Base-by-base conservation (phyloP, 139 green algal genomes). In the Klebsormidium nitens region DNA sequence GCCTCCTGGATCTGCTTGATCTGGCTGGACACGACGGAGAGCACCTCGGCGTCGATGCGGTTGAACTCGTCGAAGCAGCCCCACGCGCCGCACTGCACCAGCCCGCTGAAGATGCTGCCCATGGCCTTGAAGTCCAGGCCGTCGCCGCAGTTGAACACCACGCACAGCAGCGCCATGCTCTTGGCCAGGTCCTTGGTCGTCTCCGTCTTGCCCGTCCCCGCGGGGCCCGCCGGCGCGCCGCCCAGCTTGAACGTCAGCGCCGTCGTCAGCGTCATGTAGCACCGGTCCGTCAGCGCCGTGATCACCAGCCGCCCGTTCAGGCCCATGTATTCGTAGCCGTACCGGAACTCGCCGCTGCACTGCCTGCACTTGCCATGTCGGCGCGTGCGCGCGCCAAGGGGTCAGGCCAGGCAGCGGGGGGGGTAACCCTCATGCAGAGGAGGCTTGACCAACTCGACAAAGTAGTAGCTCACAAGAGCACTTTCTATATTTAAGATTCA, bases 31-130 rank as follows among this genome's bases (percentile, higher is more conserved):
- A 88, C 77, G 19, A 90, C 86, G 3, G 64, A 83, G 47, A 95
- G 85, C 67, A 95, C 88, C 71, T 95, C 88, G 5, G 85, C 82
- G 59, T 91, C 85, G 71, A 95, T 95, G 48, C 88, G 79, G 69
- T 95, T 95, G 84, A 95, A 95, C 80, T 95, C 88, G 61, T 95
- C 88, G 60, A 95, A 95, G 79, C 88, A 95, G 59, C 88, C 88
- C 88, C 88, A 95, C 6, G 87, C 87, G 49, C 88, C 88, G 47
- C 83, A 90, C 83, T 95, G 88, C 44, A 91, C 87, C 32, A 95
- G 79, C 29, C 88, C 88, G 38, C 59, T 84, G 77, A 92, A 95
- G 69, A 92, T 95, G 50, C 55, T 81, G 40, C 84, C 88, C 88
- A 95, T 95, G 32, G 87, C 88, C 77, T 92, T 92, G 85, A 91